Conservation (phyloP, 257 asterid species). For the Nicotiana otophora region DNA sequence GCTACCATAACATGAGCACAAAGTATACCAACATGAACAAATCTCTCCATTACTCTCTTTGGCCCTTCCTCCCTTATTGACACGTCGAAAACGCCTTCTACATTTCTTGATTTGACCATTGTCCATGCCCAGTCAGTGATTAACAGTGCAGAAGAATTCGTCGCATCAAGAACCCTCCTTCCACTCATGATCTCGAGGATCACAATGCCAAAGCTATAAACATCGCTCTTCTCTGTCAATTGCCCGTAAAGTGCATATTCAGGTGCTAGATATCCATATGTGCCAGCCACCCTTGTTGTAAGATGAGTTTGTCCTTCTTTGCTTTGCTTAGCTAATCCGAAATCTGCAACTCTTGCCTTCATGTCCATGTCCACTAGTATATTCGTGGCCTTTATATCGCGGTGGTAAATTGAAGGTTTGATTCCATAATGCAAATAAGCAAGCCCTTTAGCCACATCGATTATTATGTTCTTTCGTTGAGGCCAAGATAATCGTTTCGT, state of each 20-base stretch:
- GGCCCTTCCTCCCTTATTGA: conserved; percentile 41
- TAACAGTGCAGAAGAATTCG: conserved; percentile 26
- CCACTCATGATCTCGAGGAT: conserved; percentile 57
- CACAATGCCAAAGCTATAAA: conserved; percentile 49
- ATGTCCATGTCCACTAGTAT: conserved; percentile 51
- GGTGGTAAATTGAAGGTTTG: conserved; percentile 51
- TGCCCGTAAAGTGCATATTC: conserved; percentile 61
- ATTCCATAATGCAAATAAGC: conserved; percentile 54
- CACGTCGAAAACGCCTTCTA: conserved; percentile 31
- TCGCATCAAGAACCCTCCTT: conserved; percentile 41
- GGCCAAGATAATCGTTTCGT: conserved; percentile 41
- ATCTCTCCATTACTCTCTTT: conserved; percentile 54
- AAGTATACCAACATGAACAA: conserved; percentile 43
- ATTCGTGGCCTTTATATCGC: conserved; percentile 52
- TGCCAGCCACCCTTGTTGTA: conserved; percentile 62
- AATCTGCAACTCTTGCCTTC: conserved; percentile 52
- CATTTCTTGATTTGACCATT: conserved; percentile 27
- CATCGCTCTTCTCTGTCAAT: conserved; percentile 52
- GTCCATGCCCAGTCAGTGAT: conserved; percentile 64
- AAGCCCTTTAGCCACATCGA: conserved; percentile 58
- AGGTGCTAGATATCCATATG: conserved; percentile 56
- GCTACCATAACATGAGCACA: conserved; percentile 69
- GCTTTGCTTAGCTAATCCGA: conserved; percentile 56
- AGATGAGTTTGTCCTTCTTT: conserved; percentile 51
- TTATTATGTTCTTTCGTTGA: conserved; percentile 49